Evolutionary conservation across 805 yeast species (phyloP), one percentile per base, ranked within the genome.

Genomic region (Wickerhamiella kurtzmanii): DNA sequence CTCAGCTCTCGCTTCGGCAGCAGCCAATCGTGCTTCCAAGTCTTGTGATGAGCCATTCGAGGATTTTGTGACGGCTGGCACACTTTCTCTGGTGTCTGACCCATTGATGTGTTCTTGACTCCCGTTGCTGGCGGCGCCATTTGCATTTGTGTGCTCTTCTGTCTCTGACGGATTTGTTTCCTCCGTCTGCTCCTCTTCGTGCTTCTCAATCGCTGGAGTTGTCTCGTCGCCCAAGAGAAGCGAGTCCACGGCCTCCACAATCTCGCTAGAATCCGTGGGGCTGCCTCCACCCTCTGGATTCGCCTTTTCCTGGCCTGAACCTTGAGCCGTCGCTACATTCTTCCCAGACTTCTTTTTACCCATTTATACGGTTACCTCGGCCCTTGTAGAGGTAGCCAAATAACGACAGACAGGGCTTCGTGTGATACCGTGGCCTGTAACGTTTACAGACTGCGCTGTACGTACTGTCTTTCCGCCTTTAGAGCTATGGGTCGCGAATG

Each of bases 1-100:
- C 38, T 74, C 84, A 17, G 83, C 65, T 53, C 48, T 48, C 9
- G 46, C n/a, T 16, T 38, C 25, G 5, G 41, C 41, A 5, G 5
- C 41, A 6, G 18, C 25, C 9, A 38, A 25, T 5, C 9, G 21
- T 8, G 41, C 22, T 8, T 8, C 16, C 5, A 38, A 25, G 6
- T 38, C 25, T 25, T n/a, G n/a, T n/a, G n/a, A n/a, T n/a, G n/a
- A n/a, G n/a, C n/a, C n/a, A n/a, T n/a, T n/a, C n/a, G n/a, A n/a
- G n/a, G n/a, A n/a, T n/a, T n/a, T n/a, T n/a, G n/a, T n/a, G n/a
- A n/a, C n/a, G n/a, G n/a, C n/a, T n/a, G n/a, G n/a, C n/a, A n/a
- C n/a, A n/a, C n/a, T n/a, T n/a, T n/a, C n/a, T n/a, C n/a, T n/a
- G n/a, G n/a, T n/a, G n/a, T n/a, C n/a, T n/a, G n/a, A n/a, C n/a